Evolutionary conservation across 805 yeast species (phyloP).

Genomic region (Saccharomycopsis malanga): DNA sequence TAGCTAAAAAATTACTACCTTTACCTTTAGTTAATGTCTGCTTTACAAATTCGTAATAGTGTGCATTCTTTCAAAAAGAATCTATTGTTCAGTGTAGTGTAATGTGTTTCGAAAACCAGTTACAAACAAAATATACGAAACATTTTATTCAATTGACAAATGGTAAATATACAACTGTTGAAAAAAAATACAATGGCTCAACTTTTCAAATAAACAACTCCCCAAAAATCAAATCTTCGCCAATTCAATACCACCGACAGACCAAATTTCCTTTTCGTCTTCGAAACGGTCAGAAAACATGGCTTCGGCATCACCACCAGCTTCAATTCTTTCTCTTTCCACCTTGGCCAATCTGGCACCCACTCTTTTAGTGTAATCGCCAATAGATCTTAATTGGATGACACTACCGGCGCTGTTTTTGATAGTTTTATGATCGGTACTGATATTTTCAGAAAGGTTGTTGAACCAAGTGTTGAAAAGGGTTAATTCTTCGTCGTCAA

Average conservation of each 20-base stretch:
- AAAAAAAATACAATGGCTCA: background rate
- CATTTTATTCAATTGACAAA: no score
- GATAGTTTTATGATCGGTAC: slow-evolving; percentile 31
- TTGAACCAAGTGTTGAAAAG: slow-evolving; percentile 62
- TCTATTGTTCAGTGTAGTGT: no score
- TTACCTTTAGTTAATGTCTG: no score
- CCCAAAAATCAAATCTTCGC: no score
- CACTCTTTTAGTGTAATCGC: slow-evolving; percentile 86
- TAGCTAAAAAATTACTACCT: no score
- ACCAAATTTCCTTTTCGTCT: slow-evolving; percentile 85
- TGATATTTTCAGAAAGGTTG: slow-evolving; percentile 25
- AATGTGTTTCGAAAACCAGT: no score
- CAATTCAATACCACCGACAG: slow-evolving; percentile 65
- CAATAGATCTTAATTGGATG: slow-evolving; percentile 63
- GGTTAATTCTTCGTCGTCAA: slow-evolving; percentile 52
- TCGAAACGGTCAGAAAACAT: slow-evolving; percentile 79
- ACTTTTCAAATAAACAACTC: no score
- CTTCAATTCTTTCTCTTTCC: slow-evolving; percentile 80
- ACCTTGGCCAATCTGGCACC: slow-evolving; percentile 79
- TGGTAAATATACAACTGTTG: no score
- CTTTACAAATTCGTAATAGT: no score
- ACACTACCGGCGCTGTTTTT: slow-evolving; percentile 38
- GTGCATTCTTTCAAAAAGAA: no score
- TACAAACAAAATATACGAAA: no score
- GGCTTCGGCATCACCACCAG: slow-evolving; percentile 85